A percentile compares a stretch with the other conserved stretches of the same genome.
Conservation (phyloP, 2,329 filamentous ascomycete genomes). For the Beauveria australis region DNA sequence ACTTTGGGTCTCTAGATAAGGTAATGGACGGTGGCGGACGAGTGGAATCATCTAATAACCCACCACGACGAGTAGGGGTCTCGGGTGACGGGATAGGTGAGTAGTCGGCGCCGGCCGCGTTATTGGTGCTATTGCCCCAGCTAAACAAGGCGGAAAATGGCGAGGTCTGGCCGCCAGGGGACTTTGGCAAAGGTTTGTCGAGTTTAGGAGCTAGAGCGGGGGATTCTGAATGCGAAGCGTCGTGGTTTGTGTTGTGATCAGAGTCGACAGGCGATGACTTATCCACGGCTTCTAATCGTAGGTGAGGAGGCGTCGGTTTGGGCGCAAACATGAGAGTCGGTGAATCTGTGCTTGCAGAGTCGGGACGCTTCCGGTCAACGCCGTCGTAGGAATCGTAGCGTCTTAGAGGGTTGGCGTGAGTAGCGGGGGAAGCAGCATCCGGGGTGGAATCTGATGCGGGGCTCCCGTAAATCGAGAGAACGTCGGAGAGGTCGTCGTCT, state of each 20-base stretch:
- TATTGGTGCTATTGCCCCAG: conserved; percentile 34
- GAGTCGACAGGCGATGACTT: conserved; percentile 16
- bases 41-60: conserved; percentile 24
- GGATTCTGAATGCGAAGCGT: conserved; percentile 18
- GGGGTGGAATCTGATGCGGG: conserved; percentile 19
- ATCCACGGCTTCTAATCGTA: conserved; percentile 39
- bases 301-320: conserved; percentile 44
- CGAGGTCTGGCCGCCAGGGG: conserved; percentile 37
- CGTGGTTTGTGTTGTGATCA: conserved; percentile 19
- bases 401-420: conserved; percentile 12
- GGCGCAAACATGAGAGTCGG: conserved; percentile 37
- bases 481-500: conserved; percentile 27
- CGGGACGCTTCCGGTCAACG: conserved; percentile 24
- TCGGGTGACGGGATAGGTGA: conserved; percentile 48
- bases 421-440: conserved; percentile 21
- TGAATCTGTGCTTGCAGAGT: not conserved
- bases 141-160: conserved; percentile 46
- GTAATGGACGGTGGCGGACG: conserved; percentile 19
- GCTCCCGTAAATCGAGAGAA: conserved; percentile 36
- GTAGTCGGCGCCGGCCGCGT: conserved; percentile 32
- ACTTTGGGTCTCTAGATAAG: conserved; percentile 28
- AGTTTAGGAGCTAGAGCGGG: conserved; percentile 29
- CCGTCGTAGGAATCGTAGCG: conserved; percentile 22
- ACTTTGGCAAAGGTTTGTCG: conserved; percentile 48
- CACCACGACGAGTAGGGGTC: conserved; percentile 31